Base-by-base conservation (phyloP, 345 rosid genomes). In the Gossypium raimondii region DNA sequence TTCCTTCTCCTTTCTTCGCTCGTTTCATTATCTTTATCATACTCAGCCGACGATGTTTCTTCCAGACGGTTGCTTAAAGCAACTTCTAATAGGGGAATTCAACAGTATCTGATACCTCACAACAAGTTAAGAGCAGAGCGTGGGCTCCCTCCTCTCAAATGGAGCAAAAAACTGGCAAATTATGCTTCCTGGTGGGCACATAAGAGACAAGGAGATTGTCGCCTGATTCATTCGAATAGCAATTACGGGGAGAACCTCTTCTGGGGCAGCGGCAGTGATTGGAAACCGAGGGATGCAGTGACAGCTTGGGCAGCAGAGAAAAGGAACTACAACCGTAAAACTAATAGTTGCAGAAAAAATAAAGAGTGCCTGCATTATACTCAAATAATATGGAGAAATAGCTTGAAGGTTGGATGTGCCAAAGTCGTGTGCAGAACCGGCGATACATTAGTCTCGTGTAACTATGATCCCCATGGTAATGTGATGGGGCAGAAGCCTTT, bases 401-500 rank as follows among this genome's bases (percentile, higher is more conserved):
- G 87, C 70, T 43, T 71, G 78, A 84, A 73, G 78, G 29, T 90
- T 53, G 94, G 93, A 2, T 92, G 97, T 50, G 90, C 89, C 0
- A 74, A 73, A 59, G 77, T 81, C 17, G 72, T 38, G 43, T 87
- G 93, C 75, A 66, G 12, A 56, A 86, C 57, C 25, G 90, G 88
- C 16, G 92, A 81, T 68, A 88, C 91, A 11, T 82, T 89, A 67
- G 74, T 87, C 51, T 75, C 75, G 8, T 87, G 92, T 79, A 85
- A 83, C 59, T 88, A 92, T 75, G 84, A 88, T 73, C 94, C 93
- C 18, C 94, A 82, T 1, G 93, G 97, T 48, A 86, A 88, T 63
- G 84, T 86, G 20, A 76, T 84, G 3, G 89, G 94, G 58, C 82
- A 90, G 70, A 82, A 83, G 70, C 97, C 94, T 18, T 92, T 83